Evolutionary conservation across 1,139 yeast genomes (phyloP), one percentile per base, ranked within the genome.

Genomic region (Blastobotrys capitulatus): DNA sequence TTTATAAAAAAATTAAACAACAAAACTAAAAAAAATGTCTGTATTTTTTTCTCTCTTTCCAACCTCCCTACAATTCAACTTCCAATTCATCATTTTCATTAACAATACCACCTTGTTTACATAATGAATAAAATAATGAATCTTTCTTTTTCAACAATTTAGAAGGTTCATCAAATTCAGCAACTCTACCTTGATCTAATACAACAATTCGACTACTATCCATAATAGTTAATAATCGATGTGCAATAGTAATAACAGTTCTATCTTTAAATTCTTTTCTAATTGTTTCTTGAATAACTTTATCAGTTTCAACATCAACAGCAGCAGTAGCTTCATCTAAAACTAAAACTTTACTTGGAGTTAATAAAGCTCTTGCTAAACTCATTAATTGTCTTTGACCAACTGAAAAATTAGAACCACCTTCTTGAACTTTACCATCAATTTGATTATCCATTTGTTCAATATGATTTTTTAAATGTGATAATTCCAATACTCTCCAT

Each of bases 291-390:
- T 90, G 97, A 47, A 90, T 76, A 42, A 89, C 77, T 58, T 83
- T 73, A 67, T 92, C 98, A 1, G 98, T 92, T 63, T 89, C 95
- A 31, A 89, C 96, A 68, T 92, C 98, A 46, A 92, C 96, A 1
- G 96, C 96, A 1, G 97, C 97, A 3, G 97, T 90, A 13, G 97
- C 97, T 70, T 92, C 98, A 67, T 92, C 98, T 59, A 90, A 73
- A 8, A 89, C 87, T 54, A 89, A 74, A 44, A 90, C 79, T 57
- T 82, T 82, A 5, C 95, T 82, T 25, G 87, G 85, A 47, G 86
- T 83, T 58, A 88, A 74, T 56, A 90, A 71, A 0, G 96, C 96
- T 61, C 97, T 77, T 0, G 96, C 95, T 55, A 89, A 75, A 67
- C 96, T 88, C 82, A 89, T 83, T 64, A 89, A 75, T 68, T 89